Base-by-base conservation (phyloP, 139 green algal genomes). In the Marvania coccoides region DNA sequence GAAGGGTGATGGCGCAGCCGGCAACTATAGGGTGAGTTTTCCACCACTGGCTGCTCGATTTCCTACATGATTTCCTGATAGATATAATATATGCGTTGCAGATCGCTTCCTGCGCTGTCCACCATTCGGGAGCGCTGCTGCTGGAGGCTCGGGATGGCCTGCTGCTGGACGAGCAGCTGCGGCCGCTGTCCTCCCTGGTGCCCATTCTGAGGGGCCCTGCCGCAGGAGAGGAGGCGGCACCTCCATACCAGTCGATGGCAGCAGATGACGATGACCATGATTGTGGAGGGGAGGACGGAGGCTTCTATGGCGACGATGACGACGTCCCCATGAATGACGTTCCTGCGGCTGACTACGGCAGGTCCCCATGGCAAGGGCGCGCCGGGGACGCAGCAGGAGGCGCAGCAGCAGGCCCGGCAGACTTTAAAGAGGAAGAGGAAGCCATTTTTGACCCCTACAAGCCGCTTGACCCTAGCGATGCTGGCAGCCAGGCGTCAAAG, bases 61-160 rank as follows among this genome's bases (percentile, higher is more conserved):
- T 35, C 10, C 28, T 45, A 35, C 51, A n/a, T 9, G 9, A 12
- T 59, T 35, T 59, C 10, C 51, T 12, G 29, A 9, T 12, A 12
- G 51, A 9, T 53, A 12, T 8, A 65, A 54, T 33, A 35, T 53
- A 10, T 57, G 23, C 8, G 19, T 5, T 73, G 42, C 76, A 81
- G 72, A 78, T 83, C 24, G 56, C 80, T 3, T 67, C 71, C 12
- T 95, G 84, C 73, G 26, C 55, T 6, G 74, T 95, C 19, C 88
- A 95, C 69, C 14, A 53, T n/a, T 89, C 80, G 2, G 88, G 88
- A 0, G 87, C 87, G 4, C 70, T 95, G 64, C 76, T 95, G 60
- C 81, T 95, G 14, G 85, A 95, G 47, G 26, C 47, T 0, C 47
- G 58, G 0, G 86, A 92, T 26, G 83, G 70, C 0, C 61, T 81